Conservation (phyloP, 2,329 filamentous ascomycete genomes). For the Magnaporthales sp. region DNA sequence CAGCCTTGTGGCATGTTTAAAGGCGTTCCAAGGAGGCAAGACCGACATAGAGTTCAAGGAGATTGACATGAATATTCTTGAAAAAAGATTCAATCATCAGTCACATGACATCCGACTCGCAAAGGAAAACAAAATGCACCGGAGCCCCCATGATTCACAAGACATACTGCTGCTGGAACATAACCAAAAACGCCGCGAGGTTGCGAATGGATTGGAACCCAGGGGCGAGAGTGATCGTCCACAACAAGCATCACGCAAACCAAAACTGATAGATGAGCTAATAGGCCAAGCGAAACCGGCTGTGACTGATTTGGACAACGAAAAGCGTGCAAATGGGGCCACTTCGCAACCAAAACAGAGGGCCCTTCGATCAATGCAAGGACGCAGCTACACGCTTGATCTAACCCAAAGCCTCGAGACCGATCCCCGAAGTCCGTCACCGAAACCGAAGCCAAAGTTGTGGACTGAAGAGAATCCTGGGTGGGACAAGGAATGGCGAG, state of each 20-base stretch:
- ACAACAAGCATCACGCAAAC: background rate
- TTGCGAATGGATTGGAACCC: background rate
- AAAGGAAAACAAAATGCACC: background rate
- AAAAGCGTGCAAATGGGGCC: background rate
- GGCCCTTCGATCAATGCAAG: background rate
- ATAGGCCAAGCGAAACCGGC: background rate
- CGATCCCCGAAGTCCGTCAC: background rate
- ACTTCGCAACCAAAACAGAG: background rate
- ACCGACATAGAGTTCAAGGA: background rate
- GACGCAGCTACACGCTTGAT: background rate
- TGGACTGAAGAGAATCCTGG: slow-evolving; percentile 43
- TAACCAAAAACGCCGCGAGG: background rate
- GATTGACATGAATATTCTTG: background rate
- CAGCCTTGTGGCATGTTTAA: slow-evolving; percentile 4
- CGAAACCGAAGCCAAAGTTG: slow-evolving; percentile 8
- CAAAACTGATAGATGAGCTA: background rate
- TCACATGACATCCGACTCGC: background rate
- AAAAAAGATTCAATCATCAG: background rate
- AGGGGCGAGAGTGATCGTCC: background rate
- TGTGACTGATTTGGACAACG: background rate
- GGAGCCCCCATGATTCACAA: background rate
- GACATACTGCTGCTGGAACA: background rate
- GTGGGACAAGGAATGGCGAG: slow-evolving; percentile 46
- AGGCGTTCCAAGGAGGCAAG: background rate
- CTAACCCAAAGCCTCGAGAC: background rate